Conservation (phyloP, 2,329 filamentous ascomycete species). For the Fusarium robinianum region DNA sequence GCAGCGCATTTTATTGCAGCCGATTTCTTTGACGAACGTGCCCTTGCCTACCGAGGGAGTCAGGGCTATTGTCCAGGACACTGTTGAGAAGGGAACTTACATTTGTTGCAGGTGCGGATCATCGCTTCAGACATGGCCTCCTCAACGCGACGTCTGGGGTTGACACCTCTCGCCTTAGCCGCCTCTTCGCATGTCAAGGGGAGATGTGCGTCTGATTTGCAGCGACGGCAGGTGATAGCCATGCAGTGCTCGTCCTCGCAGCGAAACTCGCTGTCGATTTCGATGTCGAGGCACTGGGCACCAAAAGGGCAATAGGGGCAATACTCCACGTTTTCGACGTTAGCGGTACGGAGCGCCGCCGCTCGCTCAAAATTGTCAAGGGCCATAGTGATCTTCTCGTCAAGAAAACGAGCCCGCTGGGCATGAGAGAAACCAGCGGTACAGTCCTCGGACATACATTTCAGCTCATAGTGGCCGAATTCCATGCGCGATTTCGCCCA, state of each 20-base stretch:
- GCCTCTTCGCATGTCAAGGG: slow-evolving; percentile 73
- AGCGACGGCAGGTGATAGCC: slow-evolving; percentile 68
- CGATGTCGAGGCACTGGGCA: slow-evolving; percentile 69
- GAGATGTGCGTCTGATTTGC: slow-evolving; percentile 69
- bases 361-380: slow-evolving; percentile 74
- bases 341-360: slow-evolving; percentile 68
- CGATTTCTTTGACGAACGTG: slow-evolving; percentile 77
- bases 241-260: slow-evolving; percentile 70
- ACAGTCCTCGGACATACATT: slow-evolving; percentile 75
- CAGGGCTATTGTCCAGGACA: slow-evolving; percentile 24
- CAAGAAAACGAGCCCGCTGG: slow-evolving; percentile 62
- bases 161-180: slow-evolving; percentile 61
- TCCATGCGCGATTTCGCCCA: slow-evolving; percentile 73
- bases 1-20: slow-evolving; percentile 86
- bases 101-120: slow-evolving; percentile 75
- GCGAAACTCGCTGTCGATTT: slow-evolving; percentile 72
- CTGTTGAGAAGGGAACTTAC: slow-evolving; percentile 39
- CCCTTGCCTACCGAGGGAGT: slow-evolving; percentile 54
- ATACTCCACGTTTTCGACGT: slow-evolving; percentile 70
- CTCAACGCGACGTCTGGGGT: slow-evolving; percentile 70
- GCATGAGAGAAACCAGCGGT: slow-evolving; percentile 59
- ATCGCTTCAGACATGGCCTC: slow-evolving; percentile 83
- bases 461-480: slow-evolving; percentile 66
- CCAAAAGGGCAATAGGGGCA: slow-evolving; percentile 86
- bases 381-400: slow-evolving; percentile 60